phyloP scores from a whole-genome alignment of 306 rosid species.

The Ziziphus jujuba region DNA sequence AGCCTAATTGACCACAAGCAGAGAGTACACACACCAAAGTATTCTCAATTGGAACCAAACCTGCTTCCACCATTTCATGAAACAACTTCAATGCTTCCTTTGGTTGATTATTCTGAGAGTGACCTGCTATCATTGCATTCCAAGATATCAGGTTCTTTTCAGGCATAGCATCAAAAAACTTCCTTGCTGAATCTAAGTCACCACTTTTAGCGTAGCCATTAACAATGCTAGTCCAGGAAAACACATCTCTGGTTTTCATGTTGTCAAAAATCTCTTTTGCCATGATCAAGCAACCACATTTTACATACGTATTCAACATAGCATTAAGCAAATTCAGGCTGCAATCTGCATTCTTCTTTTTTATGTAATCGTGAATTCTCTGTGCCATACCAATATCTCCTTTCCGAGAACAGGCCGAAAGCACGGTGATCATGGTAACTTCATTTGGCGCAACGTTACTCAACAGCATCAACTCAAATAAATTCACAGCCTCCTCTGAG shows the following conservation, averaged over 20 bases:
- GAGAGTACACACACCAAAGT: conserved; percentile 74
- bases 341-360: conserved; percentile 22
- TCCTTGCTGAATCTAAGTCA: conserved; percentile 63
- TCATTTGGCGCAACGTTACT: conserved; percentile 68
- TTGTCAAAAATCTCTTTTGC: conserved; percentile 56
- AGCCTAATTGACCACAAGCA: conserved; percentile 68
- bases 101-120: conserved; percentile 67
- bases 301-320: conserved; percentile 67
- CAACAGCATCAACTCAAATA: conserved; percentile 52
- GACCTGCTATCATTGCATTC: conserved; percentile 78
- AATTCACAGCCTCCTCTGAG: conserved; percentile 47
- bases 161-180: conserved; percentile 59
- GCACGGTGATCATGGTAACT: conserved; percentile 60
- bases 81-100: conserved; percentile 61
- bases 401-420: conserved; percentile 51
- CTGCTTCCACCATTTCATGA: conserved; percentile 46
- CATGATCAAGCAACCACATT: conserved; percentile 44
- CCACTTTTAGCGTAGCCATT: conserved; percentile 77
- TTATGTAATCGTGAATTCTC: conserved; percentile 37
- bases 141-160: conserved; percentile 61
- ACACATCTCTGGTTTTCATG: conserved; percentile 63
- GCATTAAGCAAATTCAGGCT: conserved; percentile 58
- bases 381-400: conserved; percentile 48
- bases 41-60: conserved; percentile 51
- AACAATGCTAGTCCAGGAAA: conserved; percentile 76